Conservation (phyloP, 306 rosid genomes). For the Cajanus cajan region DNA sequence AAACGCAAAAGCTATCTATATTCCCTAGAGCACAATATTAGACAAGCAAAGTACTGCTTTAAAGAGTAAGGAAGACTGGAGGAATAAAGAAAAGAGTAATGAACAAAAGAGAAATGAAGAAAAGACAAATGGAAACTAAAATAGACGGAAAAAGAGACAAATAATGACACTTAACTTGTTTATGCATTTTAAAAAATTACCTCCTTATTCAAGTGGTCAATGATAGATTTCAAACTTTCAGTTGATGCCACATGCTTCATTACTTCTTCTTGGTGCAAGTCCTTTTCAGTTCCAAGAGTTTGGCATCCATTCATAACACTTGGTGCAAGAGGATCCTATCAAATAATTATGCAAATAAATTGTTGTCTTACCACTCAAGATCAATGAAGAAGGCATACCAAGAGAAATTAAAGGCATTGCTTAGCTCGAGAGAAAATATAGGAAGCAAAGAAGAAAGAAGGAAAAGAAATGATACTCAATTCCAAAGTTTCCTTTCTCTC, state of each 20-base stretch:
- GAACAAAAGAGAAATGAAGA: background rate
- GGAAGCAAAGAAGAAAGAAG: conserved; percentile 16
- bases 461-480: background rate
- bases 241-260: conserved; percentile 54
- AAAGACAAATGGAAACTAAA: background rate
- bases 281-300: conserved; percentile 45
- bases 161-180: background rate
- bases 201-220: conserved; percentile 77
- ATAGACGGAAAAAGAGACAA: conserved; percentile 17
- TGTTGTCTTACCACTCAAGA: conserved; percentile 25
- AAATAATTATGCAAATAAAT: conserved; percentile 31
- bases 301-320: conserved; percentile 43
- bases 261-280: conserved; percentile 51
- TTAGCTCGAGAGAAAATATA: conserved; percentile 4
- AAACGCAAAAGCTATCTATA: conserved; percentile 16
- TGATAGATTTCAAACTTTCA: conserved; percentile 70
- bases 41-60: conserved; percentile 8
- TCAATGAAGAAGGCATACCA: conserved; percentile 2
- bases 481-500: conserved; percentile 6
- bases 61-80: background rate
- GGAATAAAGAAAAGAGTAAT: conserved; percentile 1
- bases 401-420: background rate
- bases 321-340: conserved; percentile 54
- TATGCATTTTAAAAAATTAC: conserved; percentile 36
- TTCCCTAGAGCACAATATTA: conserved; percentile 9